These are phyloP conservation scores for Chlamydomonas schloesseri DNA, from an alignment of 139 green algal species.

Conservation along the genomic window DNA sequence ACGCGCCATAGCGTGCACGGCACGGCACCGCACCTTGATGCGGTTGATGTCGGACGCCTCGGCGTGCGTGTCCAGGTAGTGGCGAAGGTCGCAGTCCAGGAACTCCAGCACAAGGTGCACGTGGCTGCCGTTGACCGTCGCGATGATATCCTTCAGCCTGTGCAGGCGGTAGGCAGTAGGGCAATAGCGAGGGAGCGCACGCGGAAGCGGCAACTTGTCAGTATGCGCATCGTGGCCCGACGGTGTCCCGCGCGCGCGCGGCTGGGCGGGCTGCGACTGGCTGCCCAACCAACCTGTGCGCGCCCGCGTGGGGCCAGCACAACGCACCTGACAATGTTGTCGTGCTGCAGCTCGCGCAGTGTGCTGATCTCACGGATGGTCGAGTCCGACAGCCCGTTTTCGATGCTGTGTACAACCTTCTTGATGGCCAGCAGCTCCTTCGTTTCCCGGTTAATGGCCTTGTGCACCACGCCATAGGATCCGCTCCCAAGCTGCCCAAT, in stretches of 20 bases:
- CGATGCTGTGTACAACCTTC: constrained; percentile 80
- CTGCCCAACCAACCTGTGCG: too few species aligned
- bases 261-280: too few species aligned
- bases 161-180: too few species aligned
- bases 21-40: constrained; percentile 61
- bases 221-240: too few species aligned
- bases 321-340: constrained; percentile 48
- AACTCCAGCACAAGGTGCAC: constrained; percentile 78
- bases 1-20: too few species aligned
- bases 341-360: constrained; percentile 74
- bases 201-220: too few species aligned
- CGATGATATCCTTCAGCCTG: constrained; percentile 79
- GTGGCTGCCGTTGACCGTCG: constrained; percentile 52
- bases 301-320: too few species aligned
- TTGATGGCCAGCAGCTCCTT: constrained; percentile 89
- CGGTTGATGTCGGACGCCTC: constrained; percentile 2
- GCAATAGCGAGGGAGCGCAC: too few species aligned
- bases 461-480: constrained; percentile 66
- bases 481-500: constrained; percentile 42
- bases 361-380: constrained; percentile 86
- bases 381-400: constrained; percentile 77
- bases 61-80: constrained; percentile 56
- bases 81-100: constrained; percentile 70
- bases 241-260: too few species aligned
- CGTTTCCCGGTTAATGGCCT: constrained; percentile 67